Conservation (phyloP, 2,329 filamentous ascomycete genomes). For the Hypoxylon sp. region DNA sequence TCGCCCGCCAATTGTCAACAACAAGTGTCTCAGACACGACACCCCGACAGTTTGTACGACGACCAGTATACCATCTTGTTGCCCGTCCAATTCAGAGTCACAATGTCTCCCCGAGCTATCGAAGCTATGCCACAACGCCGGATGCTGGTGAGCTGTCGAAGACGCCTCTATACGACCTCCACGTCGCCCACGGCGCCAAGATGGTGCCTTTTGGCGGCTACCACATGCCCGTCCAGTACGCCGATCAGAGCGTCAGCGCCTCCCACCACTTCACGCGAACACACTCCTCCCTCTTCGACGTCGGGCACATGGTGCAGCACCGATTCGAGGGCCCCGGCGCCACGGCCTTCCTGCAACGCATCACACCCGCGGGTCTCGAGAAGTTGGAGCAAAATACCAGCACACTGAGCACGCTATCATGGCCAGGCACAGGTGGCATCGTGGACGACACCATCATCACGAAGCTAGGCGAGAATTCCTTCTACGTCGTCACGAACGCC, state of each 20-base stretch:
- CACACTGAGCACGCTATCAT: slow-evolving; percentile 84
- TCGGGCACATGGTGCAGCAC: slow-evolving; percentile 96
- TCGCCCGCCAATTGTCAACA: slow-evolving; percentile 3
- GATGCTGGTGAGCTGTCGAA: slow-evolving; percentile 54
- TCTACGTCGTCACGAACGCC: slow-evolving; percentile 96
- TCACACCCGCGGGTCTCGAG: slow-evolving; percentile 80
- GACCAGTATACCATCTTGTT: neutral
- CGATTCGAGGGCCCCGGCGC: slow-evolving; percentile 83
- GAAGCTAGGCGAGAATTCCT: slow-evolving; percentile 74
- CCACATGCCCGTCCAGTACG: slow-evolving; percentile 92
- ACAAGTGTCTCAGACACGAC: slow-evolving; percentile 1
- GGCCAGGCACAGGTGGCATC: slow-evolving; percentile 84
- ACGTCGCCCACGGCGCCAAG: slow-evolving; percentile 81
- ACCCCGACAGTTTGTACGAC: slow-evolving; percentile 4
- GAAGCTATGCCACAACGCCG: slow-evolving; percentile 37
- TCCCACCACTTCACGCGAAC: slow-evolving; percentile 90
- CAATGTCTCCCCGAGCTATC: slow-evolving; percentile 15
- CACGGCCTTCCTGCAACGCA: slow-evolving; percentile 79
- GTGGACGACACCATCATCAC: slow-evolving; percentile 95
- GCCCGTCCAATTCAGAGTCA: too few species aligned
- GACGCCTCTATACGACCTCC: slow-evolving; percentile 82
- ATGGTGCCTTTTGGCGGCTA: slow-evolving; percentile 97
- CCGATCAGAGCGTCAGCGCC: slow-evolving; percentile 76
- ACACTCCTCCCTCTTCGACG: slow-evolving; percentile 92
- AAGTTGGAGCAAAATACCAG: slow-evolving; percentile 73